Percentiles rank a stretch among this genome's conserved stretches.
These are phyloP conservation scores for Ophiostoma tasmaniense DNA, from an alignment of 2,329 filamentous ascomycete species.

Conservation along the genomic window DNA sequence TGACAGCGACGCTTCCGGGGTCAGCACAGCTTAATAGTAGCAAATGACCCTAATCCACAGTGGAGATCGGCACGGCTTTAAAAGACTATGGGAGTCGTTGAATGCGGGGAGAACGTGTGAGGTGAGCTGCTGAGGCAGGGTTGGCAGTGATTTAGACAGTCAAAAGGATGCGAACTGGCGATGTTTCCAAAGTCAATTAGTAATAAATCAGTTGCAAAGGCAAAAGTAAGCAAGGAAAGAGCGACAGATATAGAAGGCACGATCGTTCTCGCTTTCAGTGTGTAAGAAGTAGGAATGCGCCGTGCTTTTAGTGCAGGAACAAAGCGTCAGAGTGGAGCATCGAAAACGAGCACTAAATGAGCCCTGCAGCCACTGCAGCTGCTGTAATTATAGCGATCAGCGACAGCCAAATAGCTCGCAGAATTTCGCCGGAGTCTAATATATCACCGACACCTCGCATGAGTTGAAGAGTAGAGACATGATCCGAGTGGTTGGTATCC, in stretches of 20 bases:
- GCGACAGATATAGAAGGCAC: slow-evolving; percentile 1
- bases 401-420: background rate
- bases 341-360: background rate
- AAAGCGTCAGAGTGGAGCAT: background rate
- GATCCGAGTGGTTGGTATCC: background rate
- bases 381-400: background rate
- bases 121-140: background rate
- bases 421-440: background rate
- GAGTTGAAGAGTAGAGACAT: background rate
- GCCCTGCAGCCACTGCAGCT: background rate
- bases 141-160: background rate
- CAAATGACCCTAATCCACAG: background rate
- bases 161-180: background rate
- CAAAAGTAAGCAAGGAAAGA: background rate
- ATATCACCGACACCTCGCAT: background rate
- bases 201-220: background rate
- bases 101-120: background rate
- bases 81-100: background rate
- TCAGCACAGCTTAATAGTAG: background rate
- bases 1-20: background rate
- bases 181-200: background rate
- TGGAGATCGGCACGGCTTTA: background rate
- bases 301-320: background rate
- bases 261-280: slow-evolving; percentile 1
- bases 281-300: background rate